Conservation (phyloP, 169 alveolate genomes). For the Cardiosporidium cionae region DNA sequence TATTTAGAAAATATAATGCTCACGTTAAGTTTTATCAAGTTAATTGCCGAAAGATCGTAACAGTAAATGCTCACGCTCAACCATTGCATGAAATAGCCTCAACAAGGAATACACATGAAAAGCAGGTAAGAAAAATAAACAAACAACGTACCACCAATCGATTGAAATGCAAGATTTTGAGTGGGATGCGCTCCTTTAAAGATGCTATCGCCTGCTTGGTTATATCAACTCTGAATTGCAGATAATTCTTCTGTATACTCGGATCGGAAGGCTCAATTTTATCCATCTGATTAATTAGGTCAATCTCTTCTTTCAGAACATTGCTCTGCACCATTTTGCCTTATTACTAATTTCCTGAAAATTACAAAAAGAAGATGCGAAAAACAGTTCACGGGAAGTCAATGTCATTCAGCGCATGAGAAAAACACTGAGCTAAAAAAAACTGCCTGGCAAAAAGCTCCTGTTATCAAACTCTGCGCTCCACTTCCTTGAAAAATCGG, state of each 20-base stretch:
- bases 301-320: too few species aligned
- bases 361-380: too few species aligned
- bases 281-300: too few species aligned
- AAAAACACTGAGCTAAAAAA: too few species aligned
- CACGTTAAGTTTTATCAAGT: neutral
- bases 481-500: too few species aligned
- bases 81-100: neutral
- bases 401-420: too few species aligned
- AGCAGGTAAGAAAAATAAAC: conserved; percentile 5
- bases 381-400: too few species aligned
- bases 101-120: neutral
- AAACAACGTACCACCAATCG: conserved; percentile 47
- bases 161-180: conserved; percentile 66
- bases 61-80: neutral
- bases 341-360: too few species aligned
- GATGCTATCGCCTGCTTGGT: conserved; percentile 65
- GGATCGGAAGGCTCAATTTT: conserved; percentile 64
- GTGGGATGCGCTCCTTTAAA: conserved; percentile 69
- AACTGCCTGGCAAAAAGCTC: too few species aligned
- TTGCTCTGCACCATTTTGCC: too few species aligned
- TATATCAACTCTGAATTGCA: conserved; percentile 59
- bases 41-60: neutral
- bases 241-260: conserved; percentile 56
- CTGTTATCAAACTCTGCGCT: too few species aligned
- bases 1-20: neutral